phyloP scores from a whole-genome alignment of 257 asterid species.

The Nicotiana knightiana region DNA sequence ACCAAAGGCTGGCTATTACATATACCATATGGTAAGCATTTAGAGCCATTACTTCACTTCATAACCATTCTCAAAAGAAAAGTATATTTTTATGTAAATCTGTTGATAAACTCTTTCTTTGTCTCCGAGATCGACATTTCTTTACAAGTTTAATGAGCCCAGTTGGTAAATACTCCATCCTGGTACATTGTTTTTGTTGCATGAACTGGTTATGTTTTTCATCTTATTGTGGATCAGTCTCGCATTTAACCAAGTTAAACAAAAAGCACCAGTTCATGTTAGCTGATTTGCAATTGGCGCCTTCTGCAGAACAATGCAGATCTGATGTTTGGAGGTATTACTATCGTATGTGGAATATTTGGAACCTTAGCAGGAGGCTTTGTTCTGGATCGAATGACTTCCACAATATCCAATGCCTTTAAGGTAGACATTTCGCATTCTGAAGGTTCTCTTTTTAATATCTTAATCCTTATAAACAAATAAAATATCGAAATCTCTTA shows the following conservation, averaged over 20 bases:
- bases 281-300: not conserved
- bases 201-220: not conserved
- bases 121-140: not conserved
- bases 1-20: conserved; percentile 88
- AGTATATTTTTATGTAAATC: not conserved
- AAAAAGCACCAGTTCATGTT: not conserved
- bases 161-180: not conserved
- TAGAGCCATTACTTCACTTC: not conserved
- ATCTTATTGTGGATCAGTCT: not conserved
- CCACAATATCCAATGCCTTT: conserved; percentile 80
- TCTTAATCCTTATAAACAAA: not conserved
- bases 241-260: not conserved
- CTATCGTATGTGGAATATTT: conserved; percentile 67
- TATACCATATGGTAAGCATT: conserved; percentile 77
- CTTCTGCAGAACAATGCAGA: conserved; percentile 65
- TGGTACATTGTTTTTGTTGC: not conserved
- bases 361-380: conserved; percentile 86
- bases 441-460: not conserved
- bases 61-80: not conserved
- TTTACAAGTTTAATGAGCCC: not conserved
- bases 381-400: conserved; percentile 57
- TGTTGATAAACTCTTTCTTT: not conserved
- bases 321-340: conserved; percentile 78
- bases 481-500: not conserved
- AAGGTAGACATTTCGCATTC: conserved; percentile 37